Evolutionary conservation across 2,329 filamentous ascomycete species (phyloP).

Genomic region (Chaetothyriales sp.): DNA sequence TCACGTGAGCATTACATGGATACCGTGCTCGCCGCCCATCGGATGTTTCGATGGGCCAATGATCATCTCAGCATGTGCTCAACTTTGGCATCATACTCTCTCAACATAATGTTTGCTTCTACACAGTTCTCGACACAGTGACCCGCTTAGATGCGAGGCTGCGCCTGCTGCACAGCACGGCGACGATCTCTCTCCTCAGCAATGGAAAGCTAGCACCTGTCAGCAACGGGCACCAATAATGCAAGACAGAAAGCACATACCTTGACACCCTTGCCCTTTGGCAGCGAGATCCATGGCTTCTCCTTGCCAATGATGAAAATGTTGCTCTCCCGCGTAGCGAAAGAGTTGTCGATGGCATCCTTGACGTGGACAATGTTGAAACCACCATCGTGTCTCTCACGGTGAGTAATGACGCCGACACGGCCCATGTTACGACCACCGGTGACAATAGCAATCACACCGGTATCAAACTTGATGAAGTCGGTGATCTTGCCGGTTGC

Average conservation of each 20-base stretch:
- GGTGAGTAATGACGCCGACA: slow-evolving; percentile 99
- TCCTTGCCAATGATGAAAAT: slow-evolving; percentile 98
- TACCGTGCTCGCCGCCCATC: neutral
- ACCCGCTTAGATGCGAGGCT: slow-evolving; percentile 1
- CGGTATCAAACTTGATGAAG: slow-evolving; percentile 98
- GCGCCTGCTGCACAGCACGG: slow-evolving; percentile 45
- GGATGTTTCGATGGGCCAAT: neutral
- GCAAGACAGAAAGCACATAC: slow-evolving; percentile 24
- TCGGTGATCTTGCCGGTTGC: slow-evolving; percentile 94
- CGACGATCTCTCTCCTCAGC: slow-evolving; percentile 98
- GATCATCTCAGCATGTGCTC: neutral
- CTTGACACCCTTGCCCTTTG: slow-evolving; percentile 99
- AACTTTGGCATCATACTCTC: neutral
- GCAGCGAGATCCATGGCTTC: slow-evolving; percentile 98
- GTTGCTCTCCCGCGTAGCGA: slow-evolving; percentile 98
- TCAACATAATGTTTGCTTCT: neutral
- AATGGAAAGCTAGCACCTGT: slow-evolving; percentile 61
- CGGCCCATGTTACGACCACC: slow-evolving; percentile 99
- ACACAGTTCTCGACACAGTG: neutral
- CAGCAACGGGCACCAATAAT: slow-evolving; percentile 2
- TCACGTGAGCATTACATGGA: neutral
- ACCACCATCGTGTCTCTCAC: slow-evolving; percentile 98
- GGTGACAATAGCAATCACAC: slow-evolving; percentile 94
- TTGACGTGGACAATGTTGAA: slow-evolving; percentile 99
- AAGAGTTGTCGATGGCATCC: slow-evolving; percentile 99